Percentiles rank a stretch among this genome's conserved stretches.
Conservation (phyloP, 805 yeast species). For the Diddensiella santjacobensis region DNA sequence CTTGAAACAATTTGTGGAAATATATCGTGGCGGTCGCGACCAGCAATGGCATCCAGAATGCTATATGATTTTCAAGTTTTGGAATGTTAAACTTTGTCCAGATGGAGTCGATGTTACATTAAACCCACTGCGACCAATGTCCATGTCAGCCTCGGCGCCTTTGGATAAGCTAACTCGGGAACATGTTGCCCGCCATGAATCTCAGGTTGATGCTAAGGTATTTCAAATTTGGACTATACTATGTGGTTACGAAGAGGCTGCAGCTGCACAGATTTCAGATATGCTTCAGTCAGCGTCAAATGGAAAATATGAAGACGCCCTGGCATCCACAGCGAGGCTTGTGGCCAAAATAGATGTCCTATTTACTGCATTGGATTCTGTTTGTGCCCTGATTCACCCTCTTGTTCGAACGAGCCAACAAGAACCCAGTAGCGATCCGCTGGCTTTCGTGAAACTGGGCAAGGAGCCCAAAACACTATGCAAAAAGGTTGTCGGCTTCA, state of each 20-base stretch:
- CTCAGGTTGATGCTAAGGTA: slow-evolving; percentile 56
- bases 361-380: slow-evolving; percentile 67
- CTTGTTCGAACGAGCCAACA: slow-evolving; percentile 11
- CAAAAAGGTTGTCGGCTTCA: slow-evolving; percentile 83
- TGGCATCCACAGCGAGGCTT: slow-evolving; percentile 64
- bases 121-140: slow-evolving; percentile 19
- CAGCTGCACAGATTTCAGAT: slow-evolving; percentile 85
- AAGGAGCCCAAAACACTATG: slow-evolving; percentile 80
- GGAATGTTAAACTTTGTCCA: slow-evolving; percentile 76
- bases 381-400: slow-evolving; percentile 33
- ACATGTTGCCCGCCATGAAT: slow-evolving; percentile 43
- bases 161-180: slow-evolving; percentile 14
- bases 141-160: slow-evolving; percentile 14
- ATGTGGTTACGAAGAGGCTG: slow-evolving; percentile 83
- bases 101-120: slow-evolving; percentile 15
- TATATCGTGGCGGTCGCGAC: slow-evolving; percentile 82
- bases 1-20: slow-evolving; percentile 89
- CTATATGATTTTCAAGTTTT: slow-evolving; percentile 93
- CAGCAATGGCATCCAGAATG: slow-evolving; percentile 99
- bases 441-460: slow-evolving; percentile 27
- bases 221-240: slow-evolving; percentile 78
- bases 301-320: slow-evolving; percentile 64
- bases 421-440: slow-evolving; percentile 15
- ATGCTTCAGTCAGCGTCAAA: slow-evolving; percentile 83
- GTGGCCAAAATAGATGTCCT: slow-evolving; percentile 71